Evolutionary conservation across 257 asterid species (phyloP).

Genomic region (Lavandula angustifolia): DNA sequence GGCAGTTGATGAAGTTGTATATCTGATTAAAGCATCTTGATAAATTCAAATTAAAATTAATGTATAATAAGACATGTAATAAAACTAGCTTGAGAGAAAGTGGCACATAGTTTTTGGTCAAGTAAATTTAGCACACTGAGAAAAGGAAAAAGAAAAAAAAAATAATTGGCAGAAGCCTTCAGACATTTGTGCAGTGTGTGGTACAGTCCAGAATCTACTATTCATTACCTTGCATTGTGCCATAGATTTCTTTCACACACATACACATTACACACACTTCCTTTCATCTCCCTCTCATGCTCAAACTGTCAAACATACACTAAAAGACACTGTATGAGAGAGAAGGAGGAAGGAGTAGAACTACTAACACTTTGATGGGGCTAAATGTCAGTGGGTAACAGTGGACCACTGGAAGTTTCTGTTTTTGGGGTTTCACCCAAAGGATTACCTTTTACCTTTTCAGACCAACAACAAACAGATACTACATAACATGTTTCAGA

Average conservation of each 20-base stretch:
- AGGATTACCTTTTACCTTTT: conserved; percentile 66
- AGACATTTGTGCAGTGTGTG: conserved; percentile 37
- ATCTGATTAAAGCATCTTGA: conserved; percentile 39
- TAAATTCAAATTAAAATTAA: neutral
- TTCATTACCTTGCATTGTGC: conserved; percentile 45
- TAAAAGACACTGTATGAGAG: conserved; percentile 19
- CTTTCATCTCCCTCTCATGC: neutral
- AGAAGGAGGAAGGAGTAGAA: conserved; percentile 9
- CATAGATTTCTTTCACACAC: conserved; percentile 39
- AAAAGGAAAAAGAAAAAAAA: neutral
- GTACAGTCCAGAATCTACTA: conserved; percentile 52
- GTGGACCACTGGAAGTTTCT: conserved; percentile 97
- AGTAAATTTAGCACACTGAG: conserved; percentile 40
- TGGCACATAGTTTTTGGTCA: conserved; percentile 38
- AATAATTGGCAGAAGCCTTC: conserved; percentile 30
- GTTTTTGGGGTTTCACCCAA: conserved; percentile 96
- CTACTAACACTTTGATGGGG: conserved; percentile 63
- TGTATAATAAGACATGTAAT: neutral
- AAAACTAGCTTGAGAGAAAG: conserved; percentile 2
- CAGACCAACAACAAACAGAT: conserved; percentile 65
- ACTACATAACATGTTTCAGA: conserved; percentile 53
- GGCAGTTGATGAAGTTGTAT: conserved; percentile 40
- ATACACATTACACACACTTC: conserved; percentile 19
- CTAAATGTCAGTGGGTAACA: conserved; percentile 62
- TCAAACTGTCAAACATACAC: conserved; percentile 24